Evolutionary conservation across 495 filamentous ascomycete genomes (phyloP).

Genomic region (Podospora pseudoanserina): DNA sequence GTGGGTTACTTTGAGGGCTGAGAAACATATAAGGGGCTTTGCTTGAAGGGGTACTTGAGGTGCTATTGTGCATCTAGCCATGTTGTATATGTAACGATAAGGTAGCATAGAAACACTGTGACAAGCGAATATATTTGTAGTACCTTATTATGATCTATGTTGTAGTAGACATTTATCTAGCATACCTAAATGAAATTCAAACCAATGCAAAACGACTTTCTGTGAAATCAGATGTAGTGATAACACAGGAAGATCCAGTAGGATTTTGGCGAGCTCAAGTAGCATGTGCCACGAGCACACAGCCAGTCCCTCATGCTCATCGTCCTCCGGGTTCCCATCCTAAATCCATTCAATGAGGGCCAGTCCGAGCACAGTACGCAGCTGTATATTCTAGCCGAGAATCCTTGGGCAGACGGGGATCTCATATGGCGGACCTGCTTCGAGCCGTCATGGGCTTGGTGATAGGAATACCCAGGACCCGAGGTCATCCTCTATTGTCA

Average conservation of each 20-base stretch:
- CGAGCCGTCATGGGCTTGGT: constrained; percentile 39
- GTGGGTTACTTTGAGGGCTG: not conserved
- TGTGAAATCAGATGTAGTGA: too few species aligned
- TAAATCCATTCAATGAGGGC: constrained; percentile 26
- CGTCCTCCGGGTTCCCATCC: constrained; percentile 7
- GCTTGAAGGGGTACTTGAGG: too few species aligned
- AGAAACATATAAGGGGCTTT: not conserved
- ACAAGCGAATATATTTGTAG: too few species aligned
- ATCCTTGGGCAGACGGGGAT: constrained; percentile 34
- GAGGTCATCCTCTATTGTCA: constrained; percentile 14
- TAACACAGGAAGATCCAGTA: not conserved
- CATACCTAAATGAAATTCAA: not conserved
- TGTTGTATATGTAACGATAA: too few species aligned
- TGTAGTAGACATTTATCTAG: too few species aligned
- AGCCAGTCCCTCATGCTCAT: not conserved
- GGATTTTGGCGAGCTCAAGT: constrained; percentile 18
- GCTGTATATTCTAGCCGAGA: constrained; percentile 27
- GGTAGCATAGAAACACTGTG: too few species aligned
- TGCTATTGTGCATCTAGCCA: too few species aligned
- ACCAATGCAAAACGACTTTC: not conserved
- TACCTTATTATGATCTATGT: too few species aligned
- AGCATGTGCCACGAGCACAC: constrained; percentile 24
- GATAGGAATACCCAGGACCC: constrained; percentile 39
- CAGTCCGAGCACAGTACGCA: constrained; percentile 34
- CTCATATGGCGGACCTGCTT: constrained; percentile 44